A percentile compares a stretch with the other conserved stretches of the same genome.
Conservation (phyloP, 169 alveolate species). For the Plasmodium vinckei region DNA sequence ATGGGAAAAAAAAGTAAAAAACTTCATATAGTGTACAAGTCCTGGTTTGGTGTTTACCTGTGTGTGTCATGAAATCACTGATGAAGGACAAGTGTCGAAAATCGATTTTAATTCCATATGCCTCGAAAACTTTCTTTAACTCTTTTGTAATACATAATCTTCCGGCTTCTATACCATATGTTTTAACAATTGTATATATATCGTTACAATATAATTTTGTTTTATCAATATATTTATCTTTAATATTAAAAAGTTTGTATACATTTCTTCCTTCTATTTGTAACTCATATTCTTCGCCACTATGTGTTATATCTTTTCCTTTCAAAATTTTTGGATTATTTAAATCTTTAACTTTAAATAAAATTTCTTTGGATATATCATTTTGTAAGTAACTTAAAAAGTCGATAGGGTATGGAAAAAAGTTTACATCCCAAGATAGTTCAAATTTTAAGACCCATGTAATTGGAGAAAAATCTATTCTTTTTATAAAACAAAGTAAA, state of each 20-base stretch:
- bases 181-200: slow-evolving; percentile 91
- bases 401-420: slow-evolving; percentile 81
- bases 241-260: slow-evolving; percentile 83
- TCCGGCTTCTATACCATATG: slow-evolving; percentile 99
- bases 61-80: slow-evolving; percentile 97
- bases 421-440: slow-evolving; percentile 77
- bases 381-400: slow-evolving; percentile 79
- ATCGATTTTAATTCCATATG: slow-evolving; percentile 97
- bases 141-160: slow-evolving; percentile 95
- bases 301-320: slow-evolving; percentile 73
- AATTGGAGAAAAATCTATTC: slow-evolving; percentile 57
- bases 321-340: slow-evolving; percentile 80
- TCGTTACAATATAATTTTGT: slow-evolving; percentile 94
- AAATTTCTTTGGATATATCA: slow-evolving; percentile 78
- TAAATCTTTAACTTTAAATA: slow-evolving; percentile 79
- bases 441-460: slow-evolving; percentile 78
- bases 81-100: slow-evolving; percentile 96
- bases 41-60: slow-evolving; percentile 84
- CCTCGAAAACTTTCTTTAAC: slow-evolving; percentile 94
- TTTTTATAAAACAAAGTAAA: slow-evolving; percentile 64
- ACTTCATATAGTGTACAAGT: too few species aligned
- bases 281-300: slow-evolving; percentile 82
- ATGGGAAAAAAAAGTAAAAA: background rate
- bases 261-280: slow-evolving; percentile 91
- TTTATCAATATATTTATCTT: slow-evolving; percentile 88